Conservation (phyloP, 2,329 filamentous ascomycete species). For the Cladophialophora chaetospira region DNA sequence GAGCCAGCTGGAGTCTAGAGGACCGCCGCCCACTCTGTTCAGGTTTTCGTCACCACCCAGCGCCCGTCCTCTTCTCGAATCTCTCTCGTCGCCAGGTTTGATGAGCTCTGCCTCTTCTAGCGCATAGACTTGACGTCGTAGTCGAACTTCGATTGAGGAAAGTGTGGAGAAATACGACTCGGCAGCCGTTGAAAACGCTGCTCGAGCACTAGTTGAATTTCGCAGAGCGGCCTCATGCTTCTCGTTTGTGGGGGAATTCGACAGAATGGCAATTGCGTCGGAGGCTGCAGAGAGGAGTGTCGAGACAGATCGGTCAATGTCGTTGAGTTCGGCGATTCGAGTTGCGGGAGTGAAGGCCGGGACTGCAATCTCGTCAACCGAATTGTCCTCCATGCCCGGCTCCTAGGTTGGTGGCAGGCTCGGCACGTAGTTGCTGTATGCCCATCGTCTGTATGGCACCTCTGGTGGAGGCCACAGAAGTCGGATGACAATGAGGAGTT, state of each 20-base stretch:
- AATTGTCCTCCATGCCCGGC: conserved; percentile 21
- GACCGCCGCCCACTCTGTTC: conserved; percentile 49
- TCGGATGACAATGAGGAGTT: background rate
- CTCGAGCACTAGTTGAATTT: conserved; percentile 15
- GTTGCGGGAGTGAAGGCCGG: conserved; percentile 57
- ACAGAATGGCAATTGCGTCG: conserved; percentile 64
- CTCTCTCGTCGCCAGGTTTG: conserved; percentile 37
- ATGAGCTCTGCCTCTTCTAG: conserved; percentile 81
- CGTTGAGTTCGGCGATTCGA: conserved; percentile 76
- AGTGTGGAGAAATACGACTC: conserved; percentile 70
- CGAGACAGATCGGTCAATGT: conserved; percentile 61
- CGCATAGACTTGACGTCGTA: conserved; percentile 75
- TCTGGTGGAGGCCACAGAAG: too few species aligned
- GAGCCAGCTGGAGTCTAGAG: conserved; percentile 81
- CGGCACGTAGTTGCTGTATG: background rate
- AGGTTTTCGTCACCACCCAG: conserved; percentile 35
- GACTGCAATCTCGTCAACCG: background rate
- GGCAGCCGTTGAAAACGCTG: conserved; percentile 54
- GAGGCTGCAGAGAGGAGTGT: conserved; percentile 61
- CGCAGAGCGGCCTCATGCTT: conserved; percentile 14
- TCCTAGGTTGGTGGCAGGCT: background rate
- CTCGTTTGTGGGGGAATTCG: conserved; percentile 42
- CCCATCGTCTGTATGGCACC: background rate
- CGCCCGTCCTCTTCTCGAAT: conserved; percentile 28
- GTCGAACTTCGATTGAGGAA: conserved; percentile 71